phyloP scores from a whole-genome alignment of 805 yeast genomes.

The Saturnispora besseyi region DNA sequence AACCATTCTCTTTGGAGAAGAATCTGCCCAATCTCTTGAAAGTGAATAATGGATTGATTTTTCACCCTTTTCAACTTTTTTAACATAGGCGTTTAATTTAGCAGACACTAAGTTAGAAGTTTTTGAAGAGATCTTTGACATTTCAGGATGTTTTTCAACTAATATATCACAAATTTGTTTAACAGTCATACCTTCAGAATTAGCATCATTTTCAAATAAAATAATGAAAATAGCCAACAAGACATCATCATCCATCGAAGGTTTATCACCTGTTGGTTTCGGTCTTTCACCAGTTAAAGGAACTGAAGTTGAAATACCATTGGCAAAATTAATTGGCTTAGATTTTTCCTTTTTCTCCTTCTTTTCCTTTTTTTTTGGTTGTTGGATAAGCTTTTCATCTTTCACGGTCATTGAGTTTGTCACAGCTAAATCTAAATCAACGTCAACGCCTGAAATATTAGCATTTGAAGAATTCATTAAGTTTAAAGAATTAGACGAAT shows the following conservation, averaged over 20 bases:
- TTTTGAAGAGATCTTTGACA: slow-evolving; percentile 73
- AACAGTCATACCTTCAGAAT: slow-evolving; percentile 79
- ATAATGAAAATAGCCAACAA: slow-evolving; percentile 67
- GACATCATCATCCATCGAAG: slow-evolving; percentile 63
- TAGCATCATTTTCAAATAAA: slow-evolving; percentile 57
- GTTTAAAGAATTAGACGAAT: neutral
- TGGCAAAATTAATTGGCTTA: slow-evolving; percentile 43
- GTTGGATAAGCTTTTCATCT: slow-evolving; percentile 6
- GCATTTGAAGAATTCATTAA: slow-evolving; percentile 11
- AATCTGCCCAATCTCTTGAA: slow-evolving; percentile 86
- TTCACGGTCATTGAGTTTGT: neutral
- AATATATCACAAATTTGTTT: slow-evolving; percentile 76
- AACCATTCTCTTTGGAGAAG: slow-evolving; percentile 83
- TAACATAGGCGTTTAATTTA: slow-evolving; percentile 75
- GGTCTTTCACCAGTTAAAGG: slow-evolving; percentile 76
- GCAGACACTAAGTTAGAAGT: slow-evolving; percentile 77
- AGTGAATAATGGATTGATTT: slow-evolving; percentile 61
- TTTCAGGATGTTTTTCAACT: slow-evolving; percentile 68
- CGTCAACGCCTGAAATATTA: neutral
- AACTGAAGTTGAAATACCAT: slow-evolving; percentile 68
- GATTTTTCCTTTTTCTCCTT: slow-evolving; percentile 23
- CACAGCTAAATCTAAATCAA: slow-evolving; percentile 1
- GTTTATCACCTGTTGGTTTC: slow-evolving; percentile 54
- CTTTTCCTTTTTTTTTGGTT: slow-evolving; percentile 17
- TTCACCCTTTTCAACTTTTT: slow-evolving; percentile 75